Evolutionary conservation across 495 filamentous ascomycete genomes (phyloP), one percentile per base, ranked within the genome.

Genomic region (Staphylotrichum tortipilum): DNA sequence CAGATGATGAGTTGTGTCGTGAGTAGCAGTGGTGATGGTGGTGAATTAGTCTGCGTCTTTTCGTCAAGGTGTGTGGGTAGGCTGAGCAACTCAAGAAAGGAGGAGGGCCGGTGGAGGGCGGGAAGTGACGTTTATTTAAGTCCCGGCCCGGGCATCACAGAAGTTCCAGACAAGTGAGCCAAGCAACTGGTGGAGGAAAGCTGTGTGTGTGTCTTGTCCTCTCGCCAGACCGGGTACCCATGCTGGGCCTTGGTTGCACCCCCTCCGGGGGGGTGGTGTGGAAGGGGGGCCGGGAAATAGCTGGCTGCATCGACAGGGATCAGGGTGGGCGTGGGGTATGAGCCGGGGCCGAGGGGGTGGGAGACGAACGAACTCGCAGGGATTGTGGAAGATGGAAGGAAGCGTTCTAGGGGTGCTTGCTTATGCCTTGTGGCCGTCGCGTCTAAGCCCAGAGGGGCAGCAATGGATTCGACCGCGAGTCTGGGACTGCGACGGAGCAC

Each of bases 111-210:
- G 42, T 22, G 33, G 53, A 36, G 14, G 54, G 44, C 50, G 54
- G 57, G 53, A 44, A 47, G 42, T 33, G 52, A 44, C 12, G 44
- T 57, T 58, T 58, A 61, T 63, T 60, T 60, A 63, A 58, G 47
- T 48, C 34, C 37, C 23, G 50, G n/a, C n/a, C n/a, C n/a, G n/a
- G n/a, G 28, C 47, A 43, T 56, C 40, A 30, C 49, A 30, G 50
- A 33, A 52, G 43, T 40, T 33, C 35, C 31, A 50, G 42, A 40
- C 35, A 30, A 14, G n/a, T 19, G 14, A 29, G 34, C 21, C 42
- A 33, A 35, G 23, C 28, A 43, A 28, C 26, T 24, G 17, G 29
- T n/a, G n/a, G 44, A n/a, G 49, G 36, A 46, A 34, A 45, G 59
- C 45, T 56, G 49, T 52, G 53, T 43, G 29, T 34, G 15, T 29